Conservation (phyloP, 2,329 filamentous ascomycete species). For the Calonectria leucothoes region DNA sequence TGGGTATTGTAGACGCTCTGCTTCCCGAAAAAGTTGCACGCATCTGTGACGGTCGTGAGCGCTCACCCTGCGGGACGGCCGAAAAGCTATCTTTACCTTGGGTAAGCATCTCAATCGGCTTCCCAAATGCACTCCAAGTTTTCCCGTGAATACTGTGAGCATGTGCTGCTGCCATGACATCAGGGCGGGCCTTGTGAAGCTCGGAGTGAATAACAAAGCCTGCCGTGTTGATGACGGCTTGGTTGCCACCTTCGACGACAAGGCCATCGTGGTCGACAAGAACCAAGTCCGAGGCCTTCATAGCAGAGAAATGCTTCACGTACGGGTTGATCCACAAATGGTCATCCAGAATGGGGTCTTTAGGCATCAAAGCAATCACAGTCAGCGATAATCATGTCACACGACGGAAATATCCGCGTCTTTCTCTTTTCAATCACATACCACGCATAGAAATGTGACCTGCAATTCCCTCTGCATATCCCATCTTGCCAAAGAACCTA, state of each 20-base stretch:
- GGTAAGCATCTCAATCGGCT: background rate
- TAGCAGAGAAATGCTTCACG: constrained; percentile 14
- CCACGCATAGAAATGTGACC: constrained; percentile 45
- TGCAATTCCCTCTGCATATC: constrained; percentile 70
- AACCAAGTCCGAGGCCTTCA: constrained; percentile 11
- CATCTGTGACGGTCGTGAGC: background rate
- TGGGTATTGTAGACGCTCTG: background rate
- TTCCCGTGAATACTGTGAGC: background rate
- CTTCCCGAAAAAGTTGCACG: background rate
- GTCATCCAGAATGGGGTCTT: constrained; percentile 65
- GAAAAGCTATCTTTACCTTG: background rate
- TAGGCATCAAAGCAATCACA: too few species aligned
- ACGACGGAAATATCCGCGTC: too few species aligned
- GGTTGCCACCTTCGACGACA: background rate
- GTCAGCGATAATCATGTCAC: too few species aligned
- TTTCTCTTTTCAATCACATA: too few species aligned
- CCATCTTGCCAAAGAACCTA: constrained; percentile 67
- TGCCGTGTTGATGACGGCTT: background rate
- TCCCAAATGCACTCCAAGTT: background rate
- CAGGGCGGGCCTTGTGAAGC: constrained; percentile 7
- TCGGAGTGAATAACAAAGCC: constrained; percentile 8
- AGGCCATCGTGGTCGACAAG: constrained; percentile 17
- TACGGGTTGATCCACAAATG: constrained; percentile 75
- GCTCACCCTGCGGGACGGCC: background rate
- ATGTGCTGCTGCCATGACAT: constrained; percentile 5